Evolutionary conservation across 768 basidiomycete genomes (phyloP).

Genomic region (Sporobolomyces pararoseus): DNA sequence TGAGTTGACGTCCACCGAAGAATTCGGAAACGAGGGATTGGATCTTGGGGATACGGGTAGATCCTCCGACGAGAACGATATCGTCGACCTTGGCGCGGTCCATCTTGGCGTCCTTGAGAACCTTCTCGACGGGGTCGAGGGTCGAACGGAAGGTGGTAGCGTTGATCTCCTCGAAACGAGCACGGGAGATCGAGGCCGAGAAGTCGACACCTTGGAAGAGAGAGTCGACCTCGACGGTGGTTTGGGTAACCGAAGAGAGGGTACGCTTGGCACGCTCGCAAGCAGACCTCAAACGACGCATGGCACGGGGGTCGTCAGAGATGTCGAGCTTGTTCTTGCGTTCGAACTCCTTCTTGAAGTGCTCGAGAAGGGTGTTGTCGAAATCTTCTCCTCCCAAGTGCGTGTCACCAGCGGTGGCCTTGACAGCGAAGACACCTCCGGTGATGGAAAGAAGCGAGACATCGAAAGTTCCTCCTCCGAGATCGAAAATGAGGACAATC

Average conservation of each 20-base stretch:
- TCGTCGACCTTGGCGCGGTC: conserved; percentile 74
- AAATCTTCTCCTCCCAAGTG: conserved; percentile 99
- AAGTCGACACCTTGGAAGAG: conserved; percentile 97
- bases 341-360: conserved; percentile 99
- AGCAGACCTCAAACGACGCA: conserved; percentile 89
- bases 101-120: conserved; percentile 98
- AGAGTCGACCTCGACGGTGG: conserved; percentile 98
- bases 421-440: conserved; percentile 97
- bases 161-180: conserved; percentile 99
- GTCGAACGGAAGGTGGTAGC: conserved; percentile 92
- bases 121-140: conserved; percentile 96
- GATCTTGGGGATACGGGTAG: conserved; percentile 99
- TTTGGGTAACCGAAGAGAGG: conserved; percentile 95
- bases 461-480: conserved; percentile 72
- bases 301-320: conserved; percentile 91
- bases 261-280: conserved; percentile 99
- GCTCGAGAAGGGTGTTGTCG: conserved; percentile 93
- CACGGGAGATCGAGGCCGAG: conserved; percentile 96
- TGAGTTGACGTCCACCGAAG: conserved; percentile 95
- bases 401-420: conserved; percentile 98
- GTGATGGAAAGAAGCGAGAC: conserved; percentile 96
- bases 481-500: conserved; percentile 87
- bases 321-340: conserved; percentile 95
- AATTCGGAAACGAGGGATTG: conserved; percentile 96
- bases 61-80: conserved; percentile 98